Base-by-base conservation (phyloP, 192 early-diverging fungal species). In the Podila horticola region DNA sequence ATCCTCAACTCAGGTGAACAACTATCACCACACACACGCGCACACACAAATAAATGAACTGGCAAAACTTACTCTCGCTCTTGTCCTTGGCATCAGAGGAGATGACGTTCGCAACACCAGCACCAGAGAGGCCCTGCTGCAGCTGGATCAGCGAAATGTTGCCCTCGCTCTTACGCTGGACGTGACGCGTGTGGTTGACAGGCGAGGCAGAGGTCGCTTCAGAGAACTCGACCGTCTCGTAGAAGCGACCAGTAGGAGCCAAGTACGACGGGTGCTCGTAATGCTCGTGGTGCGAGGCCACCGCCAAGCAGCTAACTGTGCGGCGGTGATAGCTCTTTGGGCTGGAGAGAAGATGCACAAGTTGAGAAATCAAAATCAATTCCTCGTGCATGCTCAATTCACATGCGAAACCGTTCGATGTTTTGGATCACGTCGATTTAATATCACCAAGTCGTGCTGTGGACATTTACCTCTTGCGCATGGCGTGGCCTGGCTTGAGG, bases 251-350 rank as follows among this genome's bases (percentile, higher is more conserved):
- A 31, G 64, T 72, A 8, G 76, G 31, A 19, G 62, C 49, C 20
- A 57, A 60, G 49, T 81, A 81, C 19, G 71, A 68, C 4, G 71
- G 67, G 36, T 73, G 71, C 22, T 81, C 67, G 34, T 81, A 81
- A 49, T 81, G 77, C 58, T 69, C 71, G 33, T 81, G 67, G 24
- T 68, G 67, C 17, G 77, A 72, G 6, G 77, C 77, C 8, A 81
- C 71, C 17, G 77, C 77, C 31, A 81, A n/a, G 57, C 77, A 81
- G 58, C 77, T 81, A 20, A 81, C 77, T 52, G 77, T 62, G 57
- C 77, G 77, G 15, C 77, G 77, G 34, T 81, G 77, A 30, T 81
- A 79, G 60, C 60, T 73, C 11, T 17, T 29, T 29, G 71, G 62
- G 31, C 77, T 81, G 8, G 22, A 60, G 36, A 30, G 34, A n/a